Conservation (phyloP, 148 eudicot genomes). For the Fagopyrum esculentum region DNA sequence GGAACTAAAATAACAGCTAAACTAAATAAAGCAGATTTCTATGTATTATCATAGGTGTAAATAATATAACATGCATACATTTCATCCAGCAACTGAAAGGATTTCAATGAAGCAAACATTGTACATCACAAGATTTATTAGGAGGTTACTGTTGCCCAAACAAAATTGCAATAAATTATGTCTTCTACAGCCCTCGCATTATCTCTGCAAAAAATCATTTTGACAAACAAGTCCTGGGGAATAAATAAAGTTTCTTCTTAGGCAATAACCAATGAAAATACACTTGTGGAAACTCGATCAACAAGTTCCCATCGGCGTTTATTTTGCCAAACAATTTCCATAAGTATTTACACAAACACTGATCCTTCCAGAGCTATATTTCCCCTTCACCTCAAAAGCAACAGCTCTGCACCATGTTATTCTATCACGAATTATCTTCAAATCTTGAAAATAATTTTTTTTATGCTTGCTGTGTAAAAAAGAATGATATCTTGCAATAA, state of each 20-base stretch:
- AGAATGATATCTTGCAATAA: neutral
- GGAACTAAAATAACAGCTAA: neutral
- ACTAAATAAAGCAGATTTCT: neutral
- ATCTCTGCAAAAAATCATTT: neutral
- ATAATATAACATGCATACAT: neutral
- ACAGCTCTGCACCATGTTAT: neutral
- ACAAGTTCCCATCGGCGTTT: neutral
- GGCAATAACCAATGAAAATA: neutral
- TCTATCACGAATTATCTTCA: neutral
- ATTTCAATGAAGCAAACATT: neutral
- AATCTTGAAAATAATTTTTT: neutral
- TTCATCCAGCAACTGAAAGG: neutral
- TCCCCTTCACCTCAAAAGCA: neutral
- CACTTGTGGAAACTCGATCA: neutral
- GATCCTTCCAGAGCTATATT: neutral
- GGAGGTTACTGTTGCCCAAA: neutral
- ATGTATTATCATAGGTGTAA: neutral
- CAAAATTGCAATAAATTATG: neutral
- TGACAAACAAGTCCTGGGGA: neutral
- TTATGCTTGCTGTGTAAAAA: neutral
- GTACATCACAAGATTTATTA: neutral
- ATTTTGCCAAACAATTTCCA: neutral
- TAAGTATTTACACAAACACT: neutral
- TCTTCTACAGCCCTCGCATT: neutral
- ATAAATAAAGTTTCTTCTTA: neutral